phyloP scores from a whole-genome alignment of 345 rosid genomes.

The Brassica cretica region DNA sequence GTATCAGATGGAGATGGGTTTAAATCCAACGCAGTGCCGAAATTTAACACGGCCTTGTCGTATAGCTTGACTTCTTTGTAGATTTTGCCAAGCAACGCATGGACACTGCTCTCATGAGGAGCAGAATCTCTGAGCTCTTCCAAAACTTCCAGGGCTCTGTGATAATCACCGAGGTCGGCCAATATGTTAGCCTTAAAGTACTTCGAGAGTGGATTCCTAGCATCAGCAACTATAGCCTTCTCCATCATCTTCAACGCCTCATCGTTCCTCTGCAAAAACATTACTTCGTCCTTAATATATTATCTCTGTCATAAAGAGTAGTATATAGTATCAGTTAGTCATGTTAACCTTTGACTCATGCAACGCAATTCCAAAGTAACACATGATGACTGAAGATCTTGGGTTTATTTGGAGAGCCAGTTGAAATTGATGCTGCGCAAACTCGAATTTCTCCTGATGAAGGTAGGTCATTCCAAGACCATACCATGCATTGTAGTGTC shows the following conservation, averaged over 20 bases:
- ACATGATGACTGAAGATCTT: conserved; percentile 82
- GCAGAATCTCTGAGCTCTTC: conserved; percentile 80
- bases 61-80: conserved; percentile 59
- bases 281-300: neutral
- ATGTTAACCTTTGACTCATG: conserved; percentile 66
- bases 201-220: conserved; percentile 85
- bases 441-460: conserved; percentile 78
- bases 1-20: conserved; percentile 74
- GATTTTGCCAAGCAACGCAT: conserved; percentile 79
- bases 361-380: conserved; percentile 84
- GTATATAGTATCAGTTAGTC: conserved; percentile 1
- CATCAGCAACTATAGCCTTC: conserved; percentile 67
- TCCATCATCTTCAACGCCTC: conserved; percentile 90
- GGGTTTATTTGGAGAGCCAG: conserved; percentile 77
- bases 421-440: conserved; percentile 85
- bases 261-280: conserved; percentile 60
- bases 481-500: conserved; percentile 92
- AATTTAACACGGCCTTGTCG: conserved; percentile 82
- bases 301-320: neutral
- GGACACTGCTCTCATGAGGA: conserved; percentile 78
- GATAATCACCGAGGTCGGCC: conserved; percentile 55
- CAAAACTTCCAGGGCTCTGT: conserved; percentile 68
- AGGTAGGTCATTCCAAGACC: conserved; percentile 91
- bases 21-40: conserved; percentile 83
- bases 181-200: conserved; percentile 86